Base-by-base conservation (phyloP, 2,329 filamentous ascomycete species). In the Aspergillus floridensis region DNA sequence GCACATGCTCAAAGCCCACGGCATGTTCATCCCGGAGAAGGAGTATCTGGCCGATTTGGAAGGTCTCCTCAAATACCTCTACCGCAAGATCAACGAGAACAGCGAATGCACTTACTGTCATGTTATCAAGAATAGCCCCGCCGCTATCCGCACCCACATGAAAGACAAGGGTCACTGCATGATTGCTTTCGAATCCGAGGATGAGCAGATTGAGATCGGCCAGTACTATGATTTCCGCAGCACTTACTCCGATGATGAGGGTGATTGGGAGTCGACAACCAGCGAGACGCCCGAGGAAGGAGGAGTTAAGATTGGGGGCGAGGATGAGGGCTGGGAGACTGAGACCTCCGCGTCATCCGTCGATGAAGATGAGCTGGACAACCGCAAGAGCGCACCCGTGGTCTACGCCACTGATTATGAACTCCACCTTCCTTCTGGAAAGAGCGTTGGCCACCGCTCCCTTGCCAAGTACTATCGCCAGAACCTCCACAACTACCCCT, bases 141-240 rank as follows among this genome's bases (percentile, higher is more conserved):
- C 88, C 59, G 93, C 91, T 19, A 86, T 93, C 26, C 93, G 97
- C 72, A 97, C 93, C 0, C 95, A 99, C 74, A 99, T 99, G 95
- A 88, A 92, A 49, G 95, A 99, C 74, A 93, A 92, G 73, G 90
- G 92, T 0, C 95, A 99, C 77, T 98, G 93, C 83, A 96, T 93
- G 84, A 96, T 99, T 67, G 93, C 92, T 0, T 99, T 93, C 74
- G 87, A 88, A 54, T 89, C 88, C 0, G 91, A 97, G 72, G 88
- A 90, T 38, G 92, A 98, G 71, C 92, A 97, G 79, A 84, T 98
- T 31, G 92, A 96, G 58, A 91, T 99, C 70, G 95, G 95, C 58
- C 91, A 98, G 65, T 97, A 91, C 76, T 99, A 99, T 76, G 95
- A 99, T 73, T 99, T 99, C 83, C 86, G 91, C 65, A 91, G 90